These are phyloP conservation scores for Cladosporium sp. DNA, from an alignment of 2,329 filamentous ascomycete species.

Conservation along the genomic window DNA sequence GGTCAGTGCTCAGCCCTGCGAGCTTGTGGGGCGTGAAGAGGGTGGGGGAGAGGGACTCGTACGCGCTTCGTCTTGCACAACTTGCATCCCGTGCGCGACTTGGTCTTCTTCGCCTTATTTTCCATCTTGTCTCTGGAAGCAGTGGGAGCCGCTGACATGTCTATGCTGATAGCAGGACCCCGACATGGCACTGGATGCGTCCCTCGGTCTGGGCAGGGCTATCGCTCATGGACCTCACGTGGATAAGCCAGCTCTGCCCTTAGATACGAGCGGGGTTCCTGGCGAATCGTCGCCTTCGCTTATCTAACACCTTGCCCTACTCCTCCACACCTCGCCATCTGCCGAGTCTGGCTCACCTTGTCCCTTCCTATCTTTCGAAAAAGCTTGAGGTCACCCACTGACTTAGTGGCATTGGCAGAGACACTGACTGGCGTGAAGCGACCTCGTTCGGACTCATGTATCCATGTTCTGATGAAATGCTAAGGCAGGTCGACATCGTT, in stretches of 20 bases:
- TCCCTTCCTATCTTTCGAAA: too few relatives aligned
- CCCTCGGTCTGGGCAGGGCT: neutral
- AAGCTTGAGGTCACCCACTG: too few relatives aligned
- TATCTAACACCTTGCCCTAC: too few relatives aligned
- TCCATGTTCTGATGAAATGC: too few relatives aligned
- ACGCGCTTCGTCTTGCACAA: conserved; percentile 8
- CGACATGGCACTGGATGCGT: neutral
- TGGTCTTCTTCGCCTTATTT: conserved; percentile 7
- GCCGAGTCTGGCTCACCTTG: too few relatives aligned
- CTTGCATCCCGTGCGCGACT: conserved; percentile 8
- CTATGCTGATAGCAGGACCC: neutral
- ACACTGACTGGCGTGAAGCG: too few relatives aligned
- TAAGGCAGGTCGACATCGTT: too few relatives aligned
- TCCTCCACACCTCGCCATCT: too few relatives aligned
- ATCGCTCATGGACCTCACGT: neutral
- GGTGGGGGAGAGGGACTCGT: neutral
- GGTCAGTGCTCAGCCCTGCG: neutral
- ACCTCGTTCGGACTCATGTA: too few relatives aligned
- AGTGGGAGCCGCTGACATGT: neutral
- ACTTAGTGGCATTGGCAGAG: too few relatives aligned
- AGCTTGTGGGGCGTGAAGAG: neutral
- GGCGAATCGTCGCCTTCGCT: neutral
- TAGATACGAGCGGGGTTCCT: conserved; percentile 4
- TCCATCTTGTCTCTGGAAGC: neutral
- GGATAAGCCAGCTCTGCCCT: neutral